Evolutionary conservation across 441 rosid genomes (phyloP), one percentile per base, ranked within the genome.

Genomic region (Croton setiger): DNA sequence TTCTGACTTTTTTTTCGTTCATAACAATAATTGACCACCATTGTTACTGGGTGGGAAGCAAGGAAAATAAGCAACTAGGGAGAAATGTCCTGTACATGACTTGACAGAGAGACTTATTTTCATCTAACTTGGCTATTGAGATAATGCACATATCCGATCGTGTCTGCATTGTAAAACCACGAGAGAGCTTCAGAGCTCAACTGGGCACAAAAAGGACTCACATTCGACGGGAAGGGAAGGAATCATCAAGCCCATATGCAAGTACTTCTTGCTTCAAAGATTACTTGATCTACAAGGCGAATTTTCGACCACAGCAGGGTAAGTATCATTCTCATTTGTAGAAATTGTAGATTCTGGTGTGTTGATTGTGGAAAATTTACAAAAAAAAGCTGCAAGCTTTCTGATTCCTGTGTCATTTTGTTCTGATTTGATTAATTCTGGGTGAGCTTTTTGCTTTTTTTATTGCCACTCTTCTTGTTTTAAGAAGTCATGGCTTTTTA

Each of bases 141-240:
- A 64, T 48, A 66, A 18, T 77, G 79, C 75, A 66, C 74, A 81
- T 67, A 79, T 3, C 33, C 65, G 14, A 63, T 23, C 65, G 48
- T 51, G 55, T 47, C 64, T 21, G 20, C 62, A 10, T 56, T 64
- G 18, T 55, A 27, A 64, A 68, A 69, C 71, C 51, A 48, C 43
- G 44, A 63, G 60, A 69, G 64, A 27, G 31, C 63, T 27, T 33
- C 59, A 77, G 53, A 53, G 72, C 76, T 70, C 64, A 57, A 41
- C 52, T 31, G 11, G 54, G 43, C 69, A 59, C 12, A 47, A 20
- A 69, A 69, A 68, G 57, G 27, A 67, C 20, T 51, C 49, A 0
- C n/a, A 33, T 27, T 48, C 59, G 41, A 23, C 2, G 53, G 44
- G 47, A 20, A 49, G 9, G 49, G 47, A 20, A 49, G 9, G 49